Evolutionary conservation across 2,329 filamentous ascomycete genomes (phyloP), one percentile per base, ranked within the genome.

Genomic region (Drechslera avenae): DNA sequence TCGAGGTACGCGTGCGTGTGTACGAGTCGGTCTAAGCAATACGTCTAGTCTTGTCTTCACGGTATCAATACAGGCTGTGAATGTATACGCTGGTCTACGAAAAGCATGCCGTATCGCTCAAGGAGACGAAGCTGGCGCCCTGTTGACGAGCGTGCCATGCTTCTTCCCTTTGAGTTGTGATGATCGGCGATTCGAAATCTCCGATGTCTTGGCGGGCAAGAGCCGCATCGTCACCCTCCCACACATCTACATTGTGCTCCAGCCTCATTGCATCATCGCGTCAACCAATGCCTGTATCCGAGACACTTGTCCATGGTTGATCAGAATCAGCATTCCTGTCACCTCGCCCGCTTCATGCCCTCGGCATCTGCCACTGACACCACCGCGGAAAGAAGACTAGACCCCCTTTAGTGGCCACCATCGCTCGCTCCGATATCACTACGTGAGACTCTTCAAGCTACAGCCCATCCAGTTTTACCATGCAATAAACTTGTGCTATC

Each of bases 131-230:
- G 58, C 48, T 60, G 58, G 54, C 43, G 54, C 50, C 12, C 26
- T 28, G 26, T 12, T 28, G 26, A 28, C 10, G 43, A 34, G 13
- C 13, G n/a, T 14, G n/a, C n/a, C 4, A 16, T 34, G 26, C 26
- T 8, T 1, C 32, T 34, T 34, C 32, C 32, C 55, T 43, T 28
- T 10, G 34, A 39, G 44, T 48, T 49, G 54, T 39, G 31, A 39
- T 41, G 50, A 50, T 61, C 54, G 52, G 54, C 48, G 40, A 17
- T 28, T 12, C 33, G 36, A 49, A 59, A 57, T 56, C 56, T 59
- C 59, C 59, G 59, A 33, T 10, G 32, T 21, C 52, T 57, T 56
- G 56, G 53, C 49, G 17, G 21, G 7, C 18, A 28, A 43, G 53
- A 55, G 53, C 56, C 53, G 33, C 56, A 58, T 50, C 36, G 40